Evolutionary conservation across 495 filamentous ascomycete species (phyloP).

Genomic region (Coniosporium apollinis): DNA sequence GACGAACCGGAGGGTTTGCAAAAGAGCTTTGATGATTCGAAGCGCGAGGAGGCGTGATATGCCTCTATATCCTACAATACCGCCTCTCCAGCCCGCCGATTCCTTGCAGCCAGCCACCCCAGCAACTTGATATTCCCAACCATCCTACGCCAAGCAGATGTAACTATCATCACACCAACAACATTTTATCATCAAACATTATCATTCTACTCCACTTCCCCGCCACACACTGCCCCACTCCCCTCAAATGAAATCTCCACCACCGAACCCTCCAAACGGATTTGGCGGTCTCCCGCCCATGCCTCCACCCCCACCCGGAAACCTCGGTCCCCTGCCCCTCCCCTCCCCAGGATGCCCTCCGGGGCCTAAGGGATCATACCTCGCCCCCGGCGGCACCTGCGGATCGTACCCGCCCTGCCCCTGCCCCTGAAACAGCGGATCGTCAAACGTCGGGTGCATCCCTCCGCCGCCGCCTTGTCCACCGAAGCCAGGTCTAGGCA

Average conservation of each 20-base stretch:
- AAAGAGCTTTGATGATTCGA: too few species aligned
- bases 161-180: neutral
- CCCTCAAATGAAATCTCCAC: constrained; percentile 50
- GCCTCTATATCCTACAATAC: too few species aligned
- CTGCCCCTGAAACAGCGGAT: constrained; percentile 55
- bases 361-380: constrained; percentile 75
- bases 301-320: constrained; percentile 25
- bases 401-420: constrained; percentile 38
- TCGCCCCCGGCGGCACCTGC: constrained; percentile 41
- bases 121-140: too few species aligned
- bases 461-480: constrained; percentile 44
- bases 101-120: too few species aligned
- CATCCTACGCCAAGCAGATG: neutral
- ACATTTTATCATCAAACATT: neutral
- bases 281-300: constrained; percentile 27
- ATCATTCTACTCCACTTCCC: neutral
- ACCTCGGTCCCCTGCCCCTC: constrained; percentile 28
- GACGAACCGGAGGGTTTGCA: too few species aligned
- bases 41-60: too few species aligned
- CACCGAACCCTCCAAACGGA: constrained; percentile 47
- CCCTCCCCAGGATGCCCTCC: constrained; percentile 40
- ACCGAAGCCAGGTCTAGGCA: constrained; percentile 32
- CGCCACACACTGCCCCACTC: too few species aligned
- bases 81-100: too few species aligned
- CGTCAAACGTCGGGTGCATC: constrained; percentile 94